These are phyloP conservation scores for Paramecium caudatum DNA, from an alignment of 73 alveolate species.

Conservation along the genomic window DNA sequence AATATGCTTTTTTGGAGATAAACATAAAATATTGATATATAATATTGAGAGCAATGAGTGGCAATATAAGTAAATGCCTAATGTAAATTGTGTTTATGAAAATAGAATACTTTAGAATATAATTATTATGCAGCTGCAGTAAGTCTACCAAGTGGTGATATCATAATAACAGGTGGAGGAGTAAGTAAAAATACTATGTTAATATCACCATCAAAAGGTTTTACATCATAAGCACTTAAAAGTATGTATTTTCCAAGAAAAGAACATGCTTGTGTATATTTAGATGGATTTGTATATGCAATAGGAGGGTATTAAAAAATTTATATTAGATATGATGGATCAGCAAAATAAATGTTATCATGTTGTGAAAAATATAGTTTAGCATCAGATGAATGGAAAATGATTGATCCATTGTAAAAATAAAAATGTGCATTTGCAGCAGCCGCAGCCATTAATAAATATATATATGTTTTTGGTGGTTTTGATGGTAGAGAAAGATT, in stretches of 20 bases:
- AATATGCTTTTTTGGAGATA: conserved; percentile 89
- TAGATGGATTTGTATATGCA: conserved; percentile 84
- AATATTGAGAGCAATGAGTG: conserved; percentile 80
- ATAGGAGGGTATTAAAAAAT: conserved; percentile 84
- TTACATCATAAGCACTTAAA: conserved; percentile 66
- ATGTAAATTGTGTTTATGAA: background rate
- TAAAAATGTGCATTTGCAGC: conserved; percentile 92
- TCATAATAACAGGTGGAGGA: conserved; percentile 91
- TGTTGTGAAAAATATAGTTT: conserved; percentile 83
- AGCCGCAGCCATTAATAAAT: conserved; percentile 83
- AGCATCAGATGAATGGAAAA: conserved; percentile 81
- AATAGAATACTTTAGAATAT: conserved; percentile 71
- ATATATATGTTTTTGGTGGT: conserved; percentile 90
- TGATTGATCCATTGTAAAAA: conserved; percentile 83
- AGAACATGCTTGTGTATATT: conserved; percentile 91
- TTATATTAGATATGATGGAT: conserved; percentile 84
- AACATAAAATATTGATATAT: conserved; percentile 83
- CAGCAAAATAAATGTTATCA: conserved; percentile 78
- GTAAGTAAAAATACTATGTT: conserved; percentile 82
- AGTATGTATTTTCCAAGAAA: conserved; percentile 87
- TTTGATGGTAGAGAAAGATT: conserved; percentile 91
- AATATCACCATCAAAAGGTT: conserved; percentile 78
- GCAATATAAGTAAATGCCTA: conserved; percentile 74
- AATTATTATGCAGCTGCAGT: conserved; percentile 90
- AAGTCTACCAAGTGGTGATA: conserved; percentile 89